Percentiles rank a stretch among this genome's conserved stretches.
Evolutionary conservation across 2,329 filamentous ascomycete genomes (phyloP).

Genomic region (Tolypocladium amazonense): DNA sequence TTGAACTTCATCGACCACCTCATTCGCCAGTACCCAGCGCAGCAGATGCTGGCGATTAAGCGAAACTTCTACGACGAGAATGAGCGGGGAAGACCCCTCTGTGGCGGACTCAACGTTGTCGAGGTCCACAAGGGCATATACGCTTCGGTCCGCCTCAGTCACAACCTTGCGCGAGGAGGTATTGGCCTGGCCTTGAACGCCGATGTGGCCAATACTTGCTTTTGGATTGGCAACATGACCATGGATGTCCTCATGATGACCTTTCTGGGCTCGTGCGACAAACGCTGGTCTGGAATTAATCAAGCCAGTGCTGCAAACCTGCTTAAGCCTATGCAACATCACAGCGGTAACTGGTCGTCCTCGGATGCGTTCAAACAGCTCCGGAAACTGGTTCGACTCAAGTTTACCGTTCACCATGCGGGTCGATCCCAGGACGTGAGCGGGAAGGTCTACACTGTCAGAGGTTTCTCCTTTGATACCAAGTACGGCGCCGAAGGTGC

Average conservation of each 20-base stretch:
- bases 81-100: conserved; percentile 41
- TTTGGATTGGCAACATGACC: conserved; percentile 49
- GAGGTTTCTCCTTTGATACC: conserved; percentile 36
- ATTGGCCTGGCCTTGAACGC: conserved; percentile 71
- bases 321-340: conserved; percentile 23
- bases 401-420: conserved; percentile 42
- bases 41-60: conserved; percentile 60
- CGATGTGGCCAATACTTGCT: conserved; percentile 84
- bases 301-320: conserved; percentile 14
- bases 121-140: conserved; percentile 86
- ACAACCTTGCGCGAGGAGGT: conserved; percentile 35
- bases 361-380: conserved; percentile 46
- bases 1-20: conserved; percentile 89
- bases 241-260: conserved; percentile 27
- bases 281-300: conserved; percentile 14
- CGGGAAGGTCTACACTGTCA: conserved; percentile 40
- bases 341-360: conserved; percentile 16
- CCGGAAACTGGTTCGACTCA: conserved; percentile 41
- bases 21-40: conserved; percentile 67
- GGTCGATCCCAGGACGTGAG: conserved; percentile 27
- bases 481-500: conserved; percentile 34
- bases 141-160: conserved; percentile 67
- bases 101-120: conserved; percentile 48
- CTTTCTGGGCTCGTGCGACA: conserved; percentile 19
- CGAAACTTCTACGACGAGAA: conserved; percentile 65